phyloP scores from a whole-genome alignment of 371 early-diverging fungal genomes.

The Dichotomocladium elegans region DNA sequence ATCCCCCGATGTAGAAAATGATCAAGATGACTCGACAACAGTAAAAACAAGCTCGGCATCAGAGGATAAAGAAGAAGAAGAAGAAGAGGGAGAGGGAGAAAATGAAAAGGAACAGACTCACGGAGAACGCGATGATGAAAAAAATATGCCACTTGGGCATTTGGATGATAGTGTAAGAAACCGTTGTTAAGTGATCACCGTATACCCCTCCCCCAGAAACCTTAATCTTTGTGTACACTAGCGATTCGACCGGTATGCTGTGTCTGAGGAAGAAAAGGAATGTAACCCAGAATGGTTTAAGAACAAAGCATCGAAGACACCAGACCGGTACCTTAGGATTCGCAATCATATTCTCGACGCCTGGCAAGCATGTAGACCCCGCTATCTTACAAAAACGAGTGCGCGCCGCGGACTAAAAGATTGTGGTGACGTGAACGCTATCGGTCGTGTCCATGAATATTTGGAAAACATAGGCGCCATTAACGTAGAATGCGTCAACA shows the following conservation, averaged over 20 bases:
- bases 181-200: constrained; percentile 2
- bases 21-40: too few relatives aligned
- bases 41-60: too few relatives aligned
- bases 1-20: too few relatives aligned
- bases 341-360: constrained; percentile 78
- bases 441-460: constrained; percentile 83
- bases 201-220: background rate
- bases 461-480: constrained; percentile 79
- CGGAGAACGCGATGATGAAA: too few relatives aligned
- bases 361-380: constrained; percentile 65
- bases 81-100: background rate
- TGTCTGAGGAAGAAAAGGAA: constrained; percentile 57
- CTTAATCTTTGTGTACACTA: background rate
- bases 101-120: background rate
- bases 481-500: constrained; percentile 54
- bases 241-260: constrained; percentile 20
- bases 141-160: too few relatives aligned
- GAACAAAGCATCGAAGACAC: constrained; percentile 76
- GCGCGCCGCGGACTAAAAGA: constrained; percentile 41
- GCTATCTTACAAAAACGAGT: constrained; percentile 73
- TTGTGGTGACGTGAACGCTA: constrained; percentile 91
- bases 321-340: constrained; percentile 80
- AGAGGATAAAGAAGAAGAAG: too few relatives aligned
- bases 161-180: background rate
- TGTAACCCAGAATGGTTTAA: constrained; percentile 75